Evolutionary conservation across 2,329 filamentous ascomycete species (phyloP).

Genomic region (Nothophaeocryptopus gaeumannii): DNA sequence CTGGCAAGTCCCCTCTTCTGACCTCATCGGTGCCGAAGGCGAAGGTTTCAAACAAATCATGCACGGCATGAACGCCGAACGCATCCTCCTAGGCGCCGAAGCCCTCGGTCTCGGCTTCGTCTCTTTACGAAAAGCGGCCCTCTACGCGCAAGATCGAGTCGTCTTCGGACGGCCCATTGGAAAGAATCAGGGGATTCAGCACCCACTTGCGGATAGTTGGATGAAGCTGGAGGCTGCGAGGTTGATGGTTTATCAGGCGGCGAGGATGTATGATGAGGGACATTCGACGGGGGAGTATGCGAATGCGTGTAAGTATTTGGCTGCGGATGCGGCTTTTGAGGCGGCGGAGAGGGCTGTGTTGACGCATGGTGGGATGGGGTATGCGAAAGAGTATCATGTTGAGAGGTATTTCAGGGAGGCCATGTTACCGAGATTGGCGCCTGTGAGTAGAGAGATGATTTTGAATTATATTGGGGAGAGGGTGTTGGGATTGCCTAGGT

Average conservation of each 20-base stretch:
- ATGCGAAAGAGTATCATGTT: constrained; percentile 59
- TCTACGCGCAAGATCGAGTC: constrained; percentile 64
- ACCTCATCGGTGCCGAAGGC: constrained; percentile 43
- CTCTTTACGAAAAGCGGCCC: constrained; percentile 51
- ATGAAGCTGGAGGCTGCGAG: constrained; percentile 65
- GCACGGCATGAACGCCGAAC: constrained; percentile 77
- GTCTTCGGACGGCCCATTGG: constrained; percentile 66
- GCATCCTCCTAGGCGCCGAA: constrained; percentile 64
- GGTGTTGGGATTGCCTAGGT: constrained; percentile 31
- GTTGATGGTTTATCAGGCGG: constrained; percentile 64
- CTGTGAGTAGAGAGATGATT: constrained; percentile 50
- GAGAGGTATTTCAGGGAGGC: constrained; percentile 65
- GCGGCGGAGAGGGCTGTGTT: constrained; percentile 62
- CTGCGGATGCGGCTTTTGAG: constrained; percentile 61
- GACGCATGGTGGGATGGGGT: constrained; percentile 63
- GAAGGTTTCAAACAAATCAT: constrained; percentile 56
- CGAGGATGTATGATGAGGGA: constrained; percentile 58
- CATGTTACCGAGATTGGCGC: constrained; percentile 62
- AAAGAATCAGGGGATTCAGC: constrained; percentile 63
- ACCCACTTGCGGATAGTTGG: constrained; percentile 64
- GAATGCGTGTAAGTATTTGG: constrained; percentile 69
- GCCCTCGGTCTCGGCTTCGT: constrained; percentile 48
- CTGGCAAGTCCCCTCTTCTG: constrained; percentile 41
- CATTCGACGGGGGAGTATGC: constrained; percentile 50
- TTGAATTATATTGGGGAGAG: constrained; percentile 35